Conservation (phyloP, 2,329 filamentous ascomycete species). For the Ophiostoma sp. region DNA sequence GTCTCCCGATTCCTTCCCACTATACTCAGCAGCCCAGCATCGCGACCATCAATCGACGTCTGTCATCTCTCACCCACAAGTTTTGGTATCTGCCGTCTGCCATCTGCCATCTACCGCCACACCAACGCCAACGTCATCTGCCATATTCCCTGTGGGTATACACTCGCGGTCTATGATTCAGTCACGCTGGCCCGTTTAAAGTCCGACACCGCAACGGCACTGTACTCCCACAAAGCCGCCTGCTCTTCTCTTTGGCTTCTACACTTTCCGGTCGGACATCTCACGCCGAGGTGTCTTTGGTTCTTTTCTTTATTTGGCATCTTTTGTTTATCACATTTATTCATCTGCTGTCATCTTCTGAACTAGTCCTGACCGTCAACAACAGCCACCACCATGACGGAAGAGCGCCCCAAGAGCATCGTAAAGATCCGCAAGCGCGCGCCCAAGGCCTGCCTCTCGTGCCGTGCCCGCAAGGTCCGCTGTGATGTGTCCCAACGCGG, state of each 20-base stretch:
- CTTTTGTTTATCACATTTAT: neutral
- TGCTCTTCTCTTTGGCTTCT: neutral
- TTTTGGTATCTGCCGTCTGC: neutral
- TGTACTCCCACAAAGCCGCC: neutral
- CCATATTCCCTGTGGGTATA: neutral
- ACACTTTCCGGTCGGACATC: neutral
- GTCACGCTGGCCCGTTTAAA: neutral
- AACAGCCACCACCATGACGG: constrained; percentile 27
- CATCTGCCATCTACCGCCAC: neutral
- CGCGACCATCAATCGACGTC: neutral
- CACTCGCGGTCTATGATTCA: constrained; percentile 1
- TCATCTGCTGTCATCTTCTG: neutral
- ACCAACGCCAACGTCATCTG: neutral
- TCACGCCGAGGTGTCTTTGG: neutral
- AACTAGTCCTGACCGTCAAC: neutral
- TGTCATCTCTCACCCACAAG: neutral
- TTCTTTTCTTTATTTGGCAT: neutral
- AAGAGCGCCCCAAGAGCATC: constrained; percentile 38
- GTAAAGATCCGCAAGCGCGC: constrained; percentile 46
- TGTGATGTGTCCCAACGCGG: constrained; percentile 46
- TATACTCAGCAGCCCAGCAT: neutral
- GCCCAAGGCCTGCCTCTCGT: constrained; percentile 48
- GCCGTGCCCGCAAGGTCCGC: constrained; percentile 47
- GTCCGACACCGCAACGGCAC: neutral
- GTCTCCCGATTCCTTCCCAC: neutral